Evolutionary conservation across 225 moss, liverwort and hornwort genomes (phyloP).

Genomic region (Rhytidiadelphus loreus): DNA sequence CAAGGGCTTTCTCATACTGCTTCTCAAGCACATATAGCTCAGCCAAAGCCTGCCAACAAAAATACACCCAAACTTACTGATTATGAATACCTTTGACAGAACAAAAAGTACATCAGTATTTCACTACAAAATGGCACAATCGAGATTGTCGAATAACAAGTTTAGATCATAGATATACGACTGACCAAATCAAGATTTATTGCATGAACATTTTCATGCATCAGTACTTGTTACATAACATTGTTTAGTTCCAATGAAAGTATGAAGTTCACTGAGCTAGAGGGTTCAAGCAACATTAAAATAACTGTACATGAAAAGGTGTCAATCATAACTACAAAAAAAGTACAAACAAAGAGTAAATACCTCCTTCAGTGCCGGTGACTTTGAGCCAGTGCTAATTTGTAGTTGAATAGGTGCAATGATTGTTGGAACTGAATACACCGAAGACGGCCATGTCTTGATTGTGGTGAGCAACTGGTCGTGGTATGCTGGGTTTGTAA

Average conservation of each 20-base stretch:
- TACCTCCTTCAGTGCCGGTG: slow-evolving; percentile 67
- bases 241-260: neutral
- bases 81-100: neutral
- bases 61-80: neutral
- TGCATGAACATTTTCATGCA: neutral
- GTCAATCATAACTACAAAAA: neutral
- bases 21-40: slow-evolving; percentile 74
- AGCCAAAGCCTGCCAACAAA: slow-evolving; percentile 60
- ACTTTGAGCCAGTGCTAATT: slow-evolving; percentile 77
- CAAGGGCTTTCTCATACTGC: slow-evolving; percentile 71
- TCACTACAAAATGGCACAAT: neutral
- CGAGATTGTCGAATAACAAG: neutral
- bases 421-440: slow-evolving; percentile 91
- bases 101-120: neutral
- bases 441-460: slow-evolving; percentile 66
- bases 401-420: slow-evolving; percentile 86
- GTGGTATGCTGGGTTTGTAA: slow-evolving; percentile 87
- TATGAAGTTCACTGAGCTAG: neutral
- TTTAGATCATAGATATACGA: neutral
- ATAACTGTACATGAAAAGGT: neutral
- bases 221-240: neutral
- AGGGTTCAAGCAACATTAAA: neutral
- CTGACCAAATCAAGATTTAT: neutral
- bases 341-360: neutral
- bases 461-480: slow-evolving; percentile 80